Base-by-base conservation (phyloP, 495 filamentous ascomycete genomes). In the Annulohypoxylon stygium region DNA sequence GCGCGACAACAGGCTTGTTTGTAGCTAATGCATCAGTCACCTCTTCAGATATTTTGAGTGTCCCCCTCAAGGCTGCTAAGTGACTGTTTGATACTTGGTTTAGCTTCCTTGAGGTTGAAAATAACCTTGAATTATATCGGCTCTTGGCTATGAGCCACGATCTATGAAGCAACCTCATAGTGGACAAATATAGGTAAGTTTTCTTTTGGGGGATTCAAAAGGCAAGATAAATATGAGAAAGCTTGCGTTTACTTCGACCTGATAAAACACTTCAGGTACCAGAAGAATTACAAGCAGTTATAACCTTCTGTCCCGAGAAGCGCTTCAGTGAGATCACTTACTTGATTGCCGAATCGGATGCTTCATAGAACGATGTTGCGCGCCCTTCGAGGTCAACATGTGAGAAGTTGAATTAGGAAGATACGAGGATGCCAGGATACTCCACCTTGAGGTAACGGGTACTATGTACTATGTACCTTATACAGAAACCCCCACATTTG, bases 1-100 rank as follows among this genome's bases (percentile, higher is more conserved):
- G 86, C 36, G 96, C 95, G 11, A 99, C 95, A 7, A 98, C 90
- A 1, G 96, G 95, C 48, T 87, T 88, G 53, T 90, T 88, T 18
- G 87, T 84, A 16, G 87, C 82, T 25, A 98, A 68, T 55, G 95
- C 96, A 74, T 91, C 88, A 45, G 83, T 85, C 12, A 99, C 90
- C 78, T 98, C 95, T 69, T 93, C 89, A 6, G 94, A 97, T 64
- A 98, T 82, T 58, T 85, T 84, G 63, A 97, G 85, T 74, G 93
- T 88, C 55, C 82, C 85, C 76, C 84, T 88, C 47, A 86, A 71
- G 60, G 72, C 76, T 18, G 77, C 63, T 30, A 66, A 45, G 53
- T 64, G 69, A 18, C 69, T 50, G 4, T 48, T 59, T 54, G 75
- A 69, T 34, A 23, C 7, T 53, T 61, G 70, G 25, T 6, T 54